Evolutionary conservation across 2,329 filamentous ascomycete genomes (phyloP), one percentile per base, ranked within the genome.

Genomic region (Diplodia mutila): DNA sequence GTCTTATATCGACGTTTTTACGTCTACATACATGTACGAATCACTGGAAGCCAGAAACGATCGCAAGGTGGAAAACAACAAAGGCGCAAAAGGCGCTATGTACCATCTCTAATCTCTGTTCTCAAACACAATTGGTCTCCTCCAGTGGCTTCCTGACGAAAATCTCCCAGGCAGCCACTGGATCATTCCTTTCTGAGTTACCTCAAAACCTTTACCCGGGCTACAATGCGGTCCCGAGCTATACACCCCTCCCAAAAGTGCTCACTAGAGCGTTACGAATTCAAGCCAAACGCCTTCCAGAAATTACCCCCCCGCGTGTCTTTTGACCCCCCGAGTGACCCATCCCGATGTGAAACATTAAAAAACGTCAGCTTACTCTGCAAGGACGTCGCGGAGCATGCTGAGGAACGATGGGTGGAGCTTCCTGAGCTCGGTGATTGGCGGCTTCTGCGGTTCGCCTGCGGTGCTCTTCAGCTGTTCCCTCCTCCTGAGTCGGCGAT

Each of bases 401-500:
- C 86, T 82, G 76, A 94, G 79, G 78, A 97, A 97, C 70, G 90
- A 89, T 4, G 92, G 91, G 72, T 87, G 88, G 75, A 97, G 80
- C 77, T 93, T 94, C 75, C 91, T 84, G 63, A 97, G 86, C 82
- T 97, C 93, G 27, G 80, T 82, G n/a, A 97, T 87, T 1, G 84
- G 80, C 3, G 93, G 93, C 81, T 97, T 97, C 64, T 85, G 82
- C 1, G 93, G 93, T 81, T 97, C 93, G 37, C 93, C 93, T 0
- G 93, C 93, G 52, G 87, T 90, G 65, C 93, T 85, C 70, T 92
- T 86, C 65, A 99, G 84, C 69, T 91, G 87, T 75, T 97, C 94
- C 75, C 94, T 91, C 72, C 86, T 88, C 82, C 90, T 91, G 9
- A 88, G 86, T 70, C 94, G 85, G 69, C 92, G 85, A 74, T 89